Percentiles rank a stretch among this genome's conserved stretches.
Evolutionary conservation across 169 alveolate species (phyloP).

Genomic region (Babesia ovata): DNA sequence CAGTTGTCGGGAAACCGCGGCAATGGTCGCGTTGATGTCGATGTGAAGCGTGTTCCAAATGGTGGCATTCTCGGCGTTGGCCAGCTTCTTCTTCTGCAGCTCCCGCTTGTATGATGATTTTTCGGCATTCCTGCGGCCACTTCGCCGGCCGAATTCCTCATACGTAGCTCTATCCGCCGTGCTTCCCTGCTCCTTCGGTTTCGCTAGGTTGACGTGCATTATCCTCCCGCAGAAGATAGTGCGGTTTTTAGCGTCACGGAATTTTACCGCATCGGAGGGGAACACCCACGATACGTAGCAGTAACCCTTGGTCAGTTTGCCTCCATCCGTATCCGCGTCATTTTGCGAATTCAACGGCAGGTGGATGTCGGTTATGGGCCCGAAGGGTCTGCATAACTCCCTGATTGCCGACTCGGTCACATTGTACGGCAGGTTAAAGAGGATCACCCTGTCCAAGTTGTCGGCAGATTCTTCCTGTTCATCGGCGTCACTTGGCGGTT

Average conservation of each 20-base stretch:
- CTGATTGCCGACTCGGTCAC: conserved; percentile 87
- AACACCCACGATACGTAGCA: conserved; percentile 60
- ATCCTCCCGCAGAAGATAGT: conserved; percentile 75
- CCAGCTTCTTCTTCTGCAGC: conserved; percentile 78
- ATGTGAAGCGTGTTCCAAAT: conserved; percentile 95
- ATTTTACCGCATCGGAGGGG: conserved; percentile 62
- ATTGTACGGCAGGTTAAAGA: conserved; percentile 87
- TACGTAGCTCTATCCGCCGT: conserved; percentile 14
- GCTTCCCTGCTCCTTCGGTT: conserved; percentile 36
- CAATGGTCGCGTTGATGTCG: conserved; percentile 91
- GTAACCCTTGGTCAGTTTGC: conserved; percentile 55
- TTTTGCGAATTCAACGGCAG: conserved; percentile 33
- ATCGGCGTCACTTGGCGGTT: conserved; percentile 8
- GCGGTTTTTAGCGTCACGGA: conserved; percentile 56
- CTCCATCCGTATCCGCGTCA: conserved; percentile 3
- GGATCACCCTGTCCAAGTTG: conserved; percentile 77
- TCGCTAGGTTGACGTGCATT: conserved; percentile 68
- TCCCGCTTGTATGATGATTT: conserved; percentile 79
- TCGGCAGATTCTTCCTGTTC: conserved; percentile 5
- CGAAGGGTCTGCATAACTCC: conserved; percentile 62
- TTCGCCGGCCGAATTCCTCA: conserved; percentile 60
- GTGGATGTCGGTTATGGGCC: conserved; percentile 62
- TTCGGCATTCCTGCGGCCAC: conserved; percentile 75
- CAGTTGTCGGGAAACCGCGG: conserved; percentile 84
- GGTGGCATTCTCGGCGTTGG: conserved; percentile 82